Evolutionary conservation across 1,284 basidiomycete species (phyloP), one percentile per base, ranked within the genome.

Genomic region (Leccinum subspadiceum): DNA sequence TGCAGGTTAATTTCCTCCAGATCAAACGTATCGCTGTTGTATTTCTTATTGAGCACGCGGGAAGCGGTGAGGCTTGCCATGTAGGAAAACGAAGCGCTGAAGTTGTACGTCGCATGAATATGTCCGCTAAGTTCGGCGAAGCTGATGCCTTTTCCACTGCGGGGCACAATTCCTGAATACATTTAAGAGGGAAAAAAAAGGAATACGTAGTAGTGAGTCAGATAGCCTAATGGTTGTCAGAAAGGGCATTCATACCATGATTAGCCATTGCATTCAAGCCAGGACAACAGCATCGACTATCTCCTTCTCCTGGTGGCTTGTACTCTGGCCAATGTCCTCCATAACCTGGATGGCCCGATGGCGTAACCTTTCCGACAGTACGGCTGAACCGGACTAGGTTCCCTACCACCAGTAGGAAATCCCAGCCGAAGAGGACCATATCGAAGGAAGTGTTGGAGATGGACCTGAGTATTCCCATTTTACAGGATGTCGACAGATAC

Each of bases 211-310:
- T 7, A 37, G 35, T 15, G 6, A 37, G 35, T 33, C 10, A 12
- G 8, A 53, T 17, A 46, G 39, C 46, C 46, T 8, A 24, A 22
- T 26, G 20, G 2, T 39, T 12, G 2, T 33, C 15, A 2, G 4
- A 29, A 35, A 26, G 29, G 24, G 35, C 8, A n/a, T 37, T 66
- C 80, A 48, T 63, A 87, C 86, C 87, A 64, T 89, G 87, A 69
- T 89, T 89, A 1, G 87, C 85, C 80, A 90, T 76, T 0, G 87
- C 84, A 64, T 91, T 91, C 62, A 91, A 72, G 2, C 81, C 85
- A 13, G 89, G 89, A 64, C 89, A 91, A 10, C 82, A 80, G 65
- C 80, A 82, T 17, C 89, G 77, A 65, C 87, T 89, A 62, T 90
- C 88, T 2, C 80, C 81, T 29, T 84, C 78, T 62, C 73, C 75